Base-by-base conservation (phyloP, 768 basidiomycete genomes). In the Mrakia hoshinonis region DNA sequence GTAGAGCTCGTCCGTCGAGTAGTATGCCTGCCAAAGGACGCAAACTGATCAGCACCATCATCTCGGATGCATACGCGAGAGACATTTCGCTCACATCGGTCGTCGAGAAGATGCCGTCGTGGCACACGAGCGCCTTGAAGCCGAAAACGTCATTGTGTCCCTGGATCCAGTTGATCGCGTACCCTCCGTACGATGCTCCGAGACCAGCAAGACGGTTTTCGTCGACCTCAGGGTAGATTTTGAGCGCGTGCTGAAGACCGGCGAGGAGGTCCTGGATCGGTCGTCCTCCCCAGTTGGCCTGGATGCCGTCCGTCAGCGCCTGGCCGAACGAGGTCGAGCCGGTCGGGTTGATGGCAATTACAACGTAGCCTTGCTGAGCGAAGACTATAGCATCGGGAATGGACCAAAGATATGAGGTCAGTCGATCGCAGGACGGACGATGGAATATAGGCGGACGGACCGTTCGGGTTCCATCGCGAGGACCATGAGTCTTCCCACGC, bases 281-380 rank as follows among this genome's bases (percentile, higher is more conserved):
- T 62, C 75, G 73, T 46, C 69, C 79, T 38, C 81, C 81, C 81
- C 81, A 82, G 39, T 81, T 73, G n/a, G 73, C 43, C 70, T 77
- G 67, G 68, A 80, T 80, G 24, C 55, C 58, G 68, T 79, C 79
- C 54, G 76, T 78, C 54, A 81, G 79, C 15, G 78, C 76, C 84
- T 95, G 92, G 4, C 92, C 93, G 75, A 93, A 96, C 0, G 90
- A 88, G 4, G 95, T 97, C 36, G 89, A 90, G 11, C 95, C 95
- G 0, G 93, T 95, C 2, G 95, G 95, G 78, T 98, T 97, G 75
- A 96, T 87, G 38, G 88, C 83, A 49, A 96, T 83, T 13, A 86
- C 85, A 75, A 95, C 87, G 80, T 97, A 99, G 0, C 95, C 92
- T 77, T 91, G 89, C 75, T 87, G 85, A 13, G 91, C 86, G 75